Percentiles rank a stretch among this genome's conserved stretches.
These are phyloP conservation scores for Picea abies DNA, from an alignment of 83 land plant species.

Conservation along the genomic window DNA sequence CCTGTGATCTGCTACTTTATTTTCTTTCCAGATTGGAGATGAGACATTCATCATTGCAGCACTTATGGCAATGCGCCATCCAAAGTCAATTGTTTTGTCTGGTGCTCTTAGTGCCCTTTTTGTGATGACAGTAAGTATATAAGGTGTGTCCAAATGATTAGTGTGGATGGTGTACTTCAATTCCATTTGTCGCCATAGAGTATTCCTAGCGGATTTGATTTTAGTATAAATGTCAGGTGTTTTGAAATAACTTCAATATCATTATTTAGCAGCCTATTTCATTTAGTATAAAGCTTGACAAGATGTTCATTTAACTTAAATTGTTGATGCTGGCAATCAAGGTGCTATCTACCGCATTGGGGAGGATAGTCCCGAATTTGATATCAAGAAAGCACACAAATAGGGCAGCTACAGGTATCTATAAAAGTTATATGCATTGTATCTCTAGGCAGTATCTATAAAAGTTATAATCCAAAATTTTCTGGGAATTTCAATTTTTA, in stretches of 20 bases:
- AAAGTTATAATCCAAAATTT: too few relatives aligned
- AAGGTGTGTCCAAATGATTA: background rate
- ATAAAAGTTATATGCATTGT: background rate
- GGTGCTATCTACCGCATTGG: constrained; percentile 97
- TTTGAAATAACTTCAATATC: background rate
- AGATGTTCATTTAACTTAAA: background rate
- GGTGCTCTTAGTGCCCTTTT: constrained; percentile 94
- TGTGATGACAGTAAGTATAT: constrained; percentile 91
- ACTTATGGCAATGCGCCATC: constrained; percentile 99
- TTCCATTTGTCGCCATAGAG: background rate
- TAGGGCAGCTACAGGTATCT: constrained; percentile 88
- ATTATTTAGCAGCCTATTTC: background rate
- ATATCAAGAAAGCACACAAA: constrained; percentile 95
- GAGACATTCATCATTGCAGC: constrained; percentile 99
- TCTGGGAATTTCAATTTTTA: background rate
- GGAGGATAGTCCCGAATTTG: constrained; percentile 97
- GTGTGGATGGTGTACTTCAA: background rate
- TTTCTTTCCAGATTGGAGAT: constrained; percentile 84
- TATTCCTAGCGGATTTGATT: background rate
- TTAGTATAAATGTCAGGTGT: background rate
- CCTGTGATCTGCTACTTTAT: background rate
- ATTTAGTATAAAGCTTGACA: background rate
- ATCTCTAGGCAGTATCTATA: too few relatives aligned
- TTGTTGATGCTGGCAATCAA: constrained; percentile 25
- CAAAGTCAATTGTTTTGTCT: constrained; percentile 92